phyloP scores from a whole-genome alignment of 2,329 filamentous ascomycete species.

The Nemania sp. region DNA sequence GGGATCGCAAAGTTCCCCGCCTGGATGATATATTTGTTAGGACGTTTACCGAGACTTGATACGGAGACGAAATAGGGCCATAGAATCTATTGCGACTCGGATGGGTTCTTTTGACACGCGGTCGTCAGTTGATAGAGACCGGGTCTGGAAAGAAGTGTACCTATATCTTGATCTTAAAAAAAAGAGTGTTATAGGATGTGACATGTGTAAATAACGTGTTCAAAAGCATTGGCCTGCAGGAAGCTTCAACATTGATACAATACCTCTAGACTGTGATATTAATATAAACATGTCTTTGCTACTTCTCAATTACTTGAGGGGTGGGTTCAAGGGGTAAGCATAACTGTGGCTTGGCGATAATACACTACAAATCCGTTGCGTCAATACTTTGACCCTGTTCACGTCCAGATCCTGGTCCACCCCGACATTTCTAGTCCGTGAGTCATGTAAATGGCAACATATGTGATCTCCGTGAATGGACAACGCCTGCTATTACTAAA shows the following conservation, averaged over 20 bases:
- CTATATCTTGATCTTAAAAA: conserved; percentile 24
- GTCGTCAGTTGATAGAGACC: conserved; percentile 19
- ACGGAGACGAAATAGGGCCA: conserved; percentile 14
- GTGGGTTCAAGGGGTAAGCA: no score
- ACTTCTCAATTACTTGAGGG: not conserved
- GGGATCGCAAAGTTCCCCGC: not conserved
- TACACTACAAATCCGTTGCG: no score
- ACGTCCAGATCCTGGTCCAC: no score
- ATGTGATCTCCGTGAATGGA: no score
- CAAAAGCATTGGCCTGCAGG: conserved; percentile 2
- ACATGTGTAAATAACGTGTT: conserved; percentile 21
- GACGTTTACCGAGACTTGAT: not conserved
- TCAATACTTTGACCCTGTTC: no score
- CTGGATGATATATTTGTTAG: conserved; percentile 4
- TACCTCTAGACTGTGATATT: not conserved
- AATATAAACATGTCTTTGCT: not conserved
- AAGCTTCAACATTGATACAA: conserved; percentile 11
- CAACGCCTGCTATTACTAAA: no score
- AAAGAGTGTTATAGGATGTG: conserved; percentile 20
- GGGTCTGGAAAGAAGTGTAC: conserved; percentile 29
- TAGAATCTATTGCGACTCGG: conserved; percentile 27
- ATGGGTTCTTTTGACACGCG: conserved; percentile 31
- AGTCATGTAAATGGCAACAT: no score
- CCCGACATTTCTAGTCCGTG: no score
- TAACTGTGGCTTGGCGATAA: no score